Evolutionary conservation across 2,329 filamentous ascomycete species (phyloP).

Genomic region (Arachnopeziza araneosa): DNA sequence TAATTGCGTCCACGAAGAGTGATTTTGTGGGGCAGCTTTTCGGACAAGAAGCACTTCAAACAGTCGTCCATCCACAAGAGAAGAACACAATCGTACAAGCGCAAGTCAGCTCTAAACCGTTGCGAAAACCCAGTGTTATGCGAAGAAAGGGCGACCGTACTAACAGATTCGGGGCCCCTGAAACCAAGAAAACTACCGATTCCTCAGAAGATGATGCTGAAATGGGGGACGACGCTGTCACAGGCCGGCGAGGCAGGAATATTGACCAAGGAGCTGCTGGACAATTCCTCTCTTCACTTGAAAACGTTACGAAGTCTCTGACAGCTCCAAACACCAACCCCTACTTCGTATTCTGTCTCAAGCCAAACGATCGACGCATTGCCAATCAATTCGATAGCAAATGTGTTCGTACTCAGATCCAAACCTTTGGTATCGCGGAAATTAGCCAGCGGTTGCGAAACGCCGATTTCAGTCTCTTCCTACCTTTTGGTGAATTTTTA

Average conservation of each 20-base stretch:
- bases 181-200: conserved; percentile 29
- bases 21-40: conserved; percentile 87
- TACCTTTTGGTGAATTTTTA: conserved; percentile 93
- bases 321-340: conserved; percentile 78
- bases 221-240: conserved; percentile 32
- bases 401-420: conserved; percentile 89
- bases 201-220: conserved; percentile 43
- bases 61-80: conserved; percentile 88
- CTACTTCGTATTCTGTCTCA: conserved; percentile 96
- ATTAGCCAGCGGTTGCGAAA: conserved; percentile 90
- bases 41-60: conserved; percentile 91
- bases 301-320: conserved; percentile 85
- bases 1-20: conserved; percentile 83
- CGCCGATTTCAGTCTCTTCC: conserved; percentile 91
- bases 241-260: conserved; percentile 36
- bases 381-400: conserved; percentile 99
- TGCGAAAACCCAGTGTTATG: conserved; percentile 89
- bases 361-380: conserved; percentile 93
- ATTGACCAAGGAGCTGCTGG: conserved; percentile 82
- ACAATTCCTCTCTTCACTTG: conserved; percentile 83
- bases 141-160: conserved; percentile 55
- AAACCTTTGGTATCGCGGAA: conserved; percentile 93
- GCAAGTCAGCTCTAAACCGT: conserved; percentile 90
- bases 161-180: conserved; percentile 26
- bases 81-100: conserved; percentile 89